phyloP scores from a whole-genome alignment of 805 yeast genomes.

The Pichia exigua region DNA sequence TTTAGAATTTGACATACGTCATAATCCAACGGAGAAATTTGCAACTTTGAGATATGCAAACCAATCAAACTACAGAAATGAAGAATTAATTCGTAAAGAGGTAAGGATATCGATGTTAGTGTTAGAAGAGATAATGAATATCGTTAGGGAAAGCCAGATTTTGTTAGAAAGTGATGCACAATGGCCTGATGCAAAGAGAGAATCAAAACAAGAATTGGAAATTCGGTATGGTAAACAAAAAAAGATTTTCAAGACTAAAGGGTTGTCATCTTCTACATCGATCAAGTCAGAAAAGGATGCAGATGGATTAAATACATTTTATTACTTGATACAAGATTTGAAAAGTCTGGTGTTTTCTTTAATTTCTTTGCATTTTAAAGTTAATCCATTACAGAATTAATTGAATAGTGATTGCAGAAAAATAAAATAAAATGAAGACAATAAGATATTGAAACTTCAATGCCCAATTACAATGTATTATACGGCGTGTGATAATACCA shows the following conservation, averaged over 20 bases:
- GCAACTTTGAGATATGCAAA: slow-evolving; percentile 33
- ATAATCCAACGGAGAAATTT: slow-evolving; percentile 5
- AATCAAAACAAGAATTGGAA: slow-evolving; percentile 37
- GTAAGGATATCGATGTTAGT: slow-evolving; percentile 30
- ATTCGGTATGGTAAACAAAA: slow-evolving; percentile 30
- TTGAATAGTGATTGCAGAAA: too few species aligned
- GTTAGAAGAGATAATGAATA: slow-evolving; percentile 27
- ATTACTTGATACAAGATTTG: slow-evolving; percentile 36
- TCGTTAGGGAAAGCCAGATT: slow-evolving; percentile 34
- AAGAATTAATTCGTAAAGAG: slow-evolving; percentile 33
- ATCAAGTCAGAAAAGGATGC: slow-evolving; percentile 25
- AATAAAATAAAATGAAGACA: too few species aligned
- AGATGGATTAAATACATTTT: slow-evolving; percentile 37
- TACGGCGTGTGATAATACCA: neutral
- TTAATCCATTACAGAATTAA: slow-evolving; percentile 1
- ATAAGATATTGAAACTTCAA: too few species aligned
- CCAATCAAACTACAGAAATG: slow-evolving; percentile 38
- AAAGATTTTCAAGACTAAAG: slow-evolving; percentile 30
- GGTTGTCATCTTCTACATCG: slow-evolving; percentile 15
- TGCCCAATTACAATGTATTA: too few species aligned
- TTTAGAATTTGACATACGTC: slow-evolving; percentile 24
- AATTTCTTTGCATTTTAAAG: slow-evolving; percentile 15
- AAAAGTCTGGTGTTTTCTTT: slow-evolving; percentile 37
- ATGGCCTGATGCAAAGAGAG: slow-evolving; percentile 35
- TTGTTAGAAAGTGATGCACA: slow-evolving; percentile 31